A percentile compares a stretch with the other conserved stretches of the same genome.
These are phyloP conservation scores for Macrocystidia cucumis DNA, from an alignment of 1,284 basidiomycete genomes.

Conservation along the genomic window DNA sequence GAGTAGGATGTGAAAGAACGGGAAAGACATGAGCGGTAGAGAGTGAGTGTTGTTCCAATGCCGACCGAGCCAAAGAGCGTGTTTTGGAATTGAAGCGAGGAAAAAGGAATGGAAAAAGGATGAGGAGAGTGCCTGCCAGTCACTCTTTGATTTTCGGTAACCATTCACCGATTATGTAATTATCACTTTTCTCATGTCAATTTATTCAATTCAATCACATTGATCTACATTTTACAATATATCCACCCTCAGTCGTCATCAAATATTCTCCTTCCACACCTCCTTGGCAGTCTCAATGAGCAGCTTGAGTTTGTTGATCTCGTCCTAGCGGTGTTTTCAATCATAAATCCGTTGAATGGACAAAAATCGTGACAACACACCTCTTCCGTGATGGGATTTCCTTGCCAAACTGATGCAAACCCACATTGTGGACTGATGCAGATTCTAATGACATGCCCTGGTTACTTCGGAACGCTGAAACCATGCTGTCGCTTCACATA, in stretches of 20 bases:
- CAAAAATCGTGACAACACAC: slow-evolving; percentile 16
- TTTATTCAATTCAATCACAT: too few relatives aligned
- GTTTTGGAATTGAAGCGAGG: slow-evolving; percentile 9
- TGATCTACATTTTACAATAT: too few relatives aligned
- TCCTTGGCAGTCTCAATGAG: slow-evolving; percentile 43
- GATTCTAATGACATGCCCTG: slow-evolving; percentile 29
- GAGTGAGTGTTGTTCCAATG: too few relatives aligned
- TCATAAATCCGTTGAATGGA: neutral
- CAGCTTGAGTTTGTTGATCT: slow-evolving; percentile 45
- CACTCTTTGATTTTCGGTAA: too few relatives aligned
- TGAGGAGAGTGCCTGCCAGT: too few relatives aligned
- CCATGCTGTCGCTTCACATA: slow-evolving; percentile 24
- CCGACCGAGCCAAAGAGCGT: too few relatives aligned
- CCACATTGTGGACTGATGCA: slow-evolving; percentile 72
- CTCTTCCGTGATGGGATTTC: slow-evolving; percentile 51
- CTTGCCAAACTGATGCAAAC: slow-evolving; percentile 63
- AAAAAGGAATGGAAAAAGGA: neutral
- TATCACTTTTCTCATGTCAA: too few relatives aligned
- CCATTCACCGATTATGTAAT: slow-evolving; percentile 10
- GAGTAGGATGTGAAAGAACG: slow-evolving; percentile 6
- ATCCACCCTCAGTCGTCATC: too few relatives aligned
- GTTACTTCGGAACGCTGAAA: slow-evolving; percentile 19
- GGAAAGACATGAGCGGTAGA: too few relatives aligned
- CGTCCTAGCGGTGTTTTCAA: slow-evolving; percentile 21
- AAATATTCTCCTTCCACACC: slow-evolving; percentile 31